These are phyloP conservation scores for Phytophthora pisi DNA, from an alignment of 352 stramenopile genomes.

Conservation along the genomic window DNA sequence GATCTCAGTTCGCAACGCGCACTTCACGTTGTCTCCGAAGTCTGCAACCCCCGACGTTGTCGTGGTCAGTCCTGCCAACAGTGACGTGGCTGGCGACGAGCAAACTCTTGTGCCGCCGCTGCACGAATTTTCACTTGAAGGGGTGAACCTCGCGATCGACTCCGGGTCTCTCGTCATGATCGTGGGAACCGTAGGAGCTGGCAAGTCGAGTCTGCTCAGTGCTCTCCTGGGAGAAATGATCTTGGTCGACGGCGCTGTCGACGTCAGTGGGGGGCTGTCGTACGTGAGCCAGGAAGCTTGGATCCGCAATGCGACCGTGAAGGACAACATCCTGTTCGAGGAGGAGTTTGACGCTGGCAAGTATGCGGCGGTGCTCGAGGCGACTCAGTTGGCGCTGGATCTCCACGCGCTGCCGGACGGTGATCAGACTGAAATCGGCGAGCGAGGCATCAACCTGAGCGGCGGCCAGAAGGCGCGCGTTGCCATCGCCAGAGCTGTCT, in stretches of 20 bases:
- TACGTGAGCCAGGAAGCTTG: constrained; percentile 93
- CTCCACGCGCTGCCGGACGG: constrained; percentile 83
- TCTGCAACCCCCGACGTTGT: constrained; percentile 25
- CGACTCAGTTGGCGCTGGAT: constrained; percentile 86
- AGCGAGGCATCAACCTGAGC: constrained; percentile 94
- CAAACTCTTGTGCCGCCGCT: neutral
- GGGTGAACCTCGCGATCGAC: constrained; percentile 66
- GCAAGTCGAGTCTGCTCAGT: constrained; percentile 63
- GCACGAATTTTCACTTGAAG: constrained; percentile 34
- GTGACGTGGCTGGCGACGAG: constrained; percentile 13
- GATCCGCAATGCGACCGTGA: constrained; percentile 92
- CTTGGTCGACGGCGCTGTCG: constrained; percentile 24
- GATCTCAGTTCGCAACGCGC: constrained; percentile 24
- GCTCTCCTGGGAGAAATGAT: constrained; percentile 63
- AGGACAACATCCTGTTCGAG: constrained; percentile 71
- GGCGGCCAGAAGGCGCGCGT: constrained; percentile 93
- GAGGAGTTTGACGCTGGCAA: constrained; percentile 23
- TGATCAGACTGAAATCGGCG: constrained; percentile 94
- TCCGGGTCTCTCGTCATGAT: constrained; percentile 65
- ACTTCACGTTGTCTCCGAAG: constrained; percentile 32
- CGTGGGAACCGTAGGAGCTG: constrained; percentile 51
- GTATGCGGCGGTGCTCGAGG: constrained; percentile 61
- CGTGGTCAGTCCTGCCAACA: constrained; percentile 22
- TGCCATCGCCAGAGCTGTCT: constrained; percentile 88
- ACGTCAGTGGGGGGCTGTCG: constrained; percentile 47